phyloP scores from a whole-genome alignment of 2,329 filamentous ascomycete genomes.

The Chaetomiaceae sp. region DNA sequence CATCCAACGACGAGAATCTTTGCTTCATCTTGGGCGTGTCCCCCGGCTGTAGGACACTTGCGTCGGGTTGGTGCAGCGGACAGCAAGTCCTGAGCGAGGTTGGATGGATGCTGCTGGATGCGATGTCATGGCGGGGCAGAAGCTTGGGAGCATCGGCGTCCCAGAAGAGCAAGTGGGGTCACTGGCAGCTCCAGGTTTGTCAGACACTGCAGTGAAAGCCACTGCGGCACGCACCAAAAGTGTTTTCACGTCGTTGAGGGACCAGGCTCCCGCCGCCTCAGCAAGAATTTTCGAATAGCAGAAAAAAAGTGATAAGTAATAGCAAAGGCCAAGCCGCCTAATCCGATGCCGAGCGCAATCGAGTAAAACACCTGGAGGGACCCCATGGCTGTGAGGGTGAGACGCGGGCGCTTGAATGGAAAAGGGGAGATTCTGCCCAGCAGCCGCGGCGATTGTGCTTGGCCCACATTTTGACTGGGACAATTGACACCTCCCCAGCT shows the following conservation, averaged over 20 bases:
- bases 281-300: background rate
- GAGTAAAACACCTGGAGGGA: slow-evolving; percentile 2
- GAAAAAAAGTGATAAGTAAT: slow-evolving; percentile 9
- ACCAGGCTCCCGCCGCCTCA: background rate
- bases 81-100: background rate
- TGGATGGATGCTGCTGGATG: background rate
- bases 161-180: slow-evolving; percentile 14
- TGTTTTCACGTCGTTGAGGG: background rate
- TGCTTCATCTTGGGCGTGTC: slow-evolving; percentile 61
- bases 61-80: background rate
- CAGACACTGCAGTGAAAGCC: background rate
- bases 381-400: background rate
- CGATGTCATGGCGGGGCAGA: slow-evolving; percentile 17
- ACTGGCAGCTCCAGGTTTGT: background rate
- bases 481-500: too few species aligned
- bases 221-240: background rate
- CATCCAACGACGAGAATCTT: slow-evolving; percentile 73
- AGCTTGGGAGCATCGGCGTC: background rate
- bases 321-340: slow-evolving; percentile 14
- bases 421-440: background rate
- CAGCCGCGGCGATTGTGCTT: too few species aligned
- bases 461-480: too few species aligned
- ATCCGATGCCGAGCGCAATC: slow-evolving; percentile 10
- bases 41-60: background rate
- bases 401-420: background rate